Base-by-base conservation (phyloP, 768 basidiomycete species). In the Hypsizygus marmoreus region DNA sequence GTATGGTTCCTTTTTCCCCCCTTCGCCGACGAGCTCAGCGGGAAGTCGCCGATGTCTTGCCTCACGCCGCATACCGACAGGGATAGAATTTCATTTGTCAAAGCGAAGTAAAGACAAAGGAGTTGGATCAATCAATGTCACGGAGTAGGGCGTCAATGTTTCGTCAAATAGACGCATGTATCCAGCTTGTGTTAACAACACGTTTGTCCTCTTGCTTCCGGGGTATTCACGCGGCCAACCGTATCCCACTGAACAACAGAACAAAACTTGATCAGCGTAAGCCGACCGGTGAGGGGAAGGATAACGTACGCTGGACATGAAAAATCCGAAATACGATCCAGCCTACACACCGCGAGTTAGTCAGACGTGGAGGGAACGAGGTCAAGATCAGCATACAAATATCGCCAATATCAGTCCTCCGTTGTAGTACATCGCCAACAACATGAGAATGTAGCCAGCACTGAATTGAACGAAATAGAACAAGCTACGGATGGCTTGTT, bases 361-460 rank as follows among this genome's bases (percentile, higher is more conserved):
- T 36, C 35, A 36, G 35, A 19, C 33, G 22, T 5, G 13, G 14
- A 19, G 2, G 13, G 10, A 40, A n/a, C n/a, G n/a, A n/a, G n/a
- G n/a, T n/a, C n/a, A n/a, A n/a, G n/a, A n/a, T n/a, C n/a, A n/a
- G n/a, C 39, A 20, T 40, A 40, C 39, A 17, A 40, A 40, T 16
- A 40, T 40, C 4, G 39, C 39, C 14, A 40, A 20, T 10, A 40
- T 40, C 2, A 40, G 6, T 4, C 39, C 39, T 9, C 39, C 39
- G 14, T 40, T 40, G n/a, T 40, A 40, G 22, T 40, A 40, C 39
- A 40, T 40, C 24, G 39, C 39, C 25, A 40, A n/a, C 16, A 40
- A 19, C 39, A 40, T 40, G 39, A 40, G 39, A 10, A 40, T 40
- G 10, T 40, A 40, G 17, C 39, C 39, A 6, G 39, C 26, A 11